Evolutionary conservation across 1,284 basidiomycete genomes (phyloP).

Genomic region (Apiotrichum domesticum): DNA sequence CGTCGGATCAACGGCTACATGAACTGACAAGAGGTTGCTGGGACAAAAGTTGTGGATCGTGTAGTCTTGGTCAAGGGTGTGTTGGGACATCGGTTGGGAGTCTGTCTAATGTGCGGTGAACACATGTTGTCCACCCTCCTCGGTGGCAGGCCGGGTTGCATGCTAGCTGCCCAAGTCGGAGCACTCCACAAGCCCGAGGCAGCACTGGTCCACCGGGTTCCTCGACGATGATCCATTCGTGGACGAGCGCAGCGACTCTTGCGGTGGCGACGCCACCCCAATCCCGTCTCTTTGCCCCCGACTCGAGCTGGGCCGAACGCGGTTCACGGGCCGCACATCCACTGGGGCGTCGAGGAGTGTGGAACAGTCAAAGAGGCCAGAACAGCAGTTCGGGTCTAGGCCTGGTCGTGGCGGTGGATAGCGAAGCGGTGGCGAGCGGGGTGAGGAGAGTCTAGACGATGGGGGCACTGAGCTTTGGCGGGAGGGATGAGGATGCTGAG

Average conservation of each 20-base stretch:
- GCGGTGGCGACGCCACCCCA: not conserved
- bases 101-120: too few relatives aligned
- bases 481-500: not conserved
- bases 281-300: not conserved
- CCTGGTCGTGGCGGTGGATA: not conserved
- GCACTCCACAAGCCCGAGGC: not conserved
- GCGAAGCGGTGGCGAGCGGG: not conserved
- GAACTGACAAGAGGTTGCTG: too few relatives aligned
- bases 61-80: too few relatives aligned
- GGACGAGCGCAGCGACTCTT: not conserved
- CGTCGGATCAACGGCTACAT: too few relatives aligned
- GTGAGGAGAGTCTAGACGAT: too few relatives aligned
- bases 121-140: too few relatives aligned
- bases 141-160: too few relatives aligned
- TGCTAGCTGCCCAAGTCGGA: not conserved
- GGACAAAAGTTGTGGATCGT: too few relatives aligned
- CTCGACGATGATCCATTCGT: not conserved
- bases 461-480: not conserved
- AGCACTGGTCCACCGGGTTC: not conserved
- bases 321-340: not conserved
- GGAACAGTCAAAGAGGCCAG: conserved; percentile 8
- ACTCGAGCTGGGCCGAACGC: not conserved
- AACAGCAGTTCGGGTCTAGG: conserved; percentile 4
- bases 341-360: not conserved
- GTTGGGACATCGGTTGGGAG: too few relatives aligned